Conservation (phyloP, 805 yeast genomes). For the Sugiyamaella boreocaroliniensis region DNA sequence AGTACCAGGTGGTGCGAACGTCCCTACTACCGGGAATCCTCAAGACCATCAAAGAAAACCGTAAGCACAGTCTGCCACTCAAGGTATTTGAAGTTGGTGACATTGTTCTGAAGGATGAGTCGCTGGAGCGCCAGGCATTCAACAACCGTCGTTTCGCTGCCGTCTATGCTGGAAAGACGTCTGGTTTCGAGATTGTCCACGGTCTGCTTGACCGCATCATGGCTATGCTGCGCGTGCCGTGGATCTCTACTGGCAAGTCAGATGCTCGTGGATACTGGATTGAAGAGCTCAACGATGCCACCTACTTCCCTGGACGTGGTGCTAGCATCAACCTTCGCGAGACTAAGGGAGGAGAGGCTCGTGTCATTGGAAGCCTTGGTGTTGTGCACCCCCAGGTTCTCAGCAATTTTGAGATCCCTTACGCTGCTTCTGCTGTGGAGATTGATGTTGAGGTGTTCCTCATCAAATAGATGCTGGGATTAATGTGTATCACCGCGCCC, state of each 20-base stretch:
- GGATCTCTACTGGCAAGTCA: conserved; percentile 46
- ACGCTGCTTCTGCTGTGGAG: conserved; percentile 88
- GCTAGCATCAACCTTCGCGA: conserved; percentile 76
- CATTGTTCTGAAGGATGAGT: conserved; percentile 74
- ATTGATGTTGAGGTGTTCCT: conserved; percentile 83
- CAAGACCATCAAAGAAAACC: conserved; percentile 92
- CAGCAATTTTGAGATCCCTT: conserved; percentile 79
- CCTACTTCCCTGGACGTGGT: conserved; percentile 88
- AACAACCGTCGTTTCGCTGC: conserved; percentile 96
- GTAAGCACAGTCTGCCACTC: conserved; percentile 91
- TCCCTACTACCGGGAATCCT: conserved; percentile 88
- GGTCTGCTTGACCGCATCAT: conserved; percentile 91
- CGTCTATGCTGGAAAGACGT: conserved; percentile 84
- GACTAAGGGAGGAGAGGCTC: conserved; percentile 33
- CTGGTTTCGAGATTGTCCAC: conserved; percentile 91
- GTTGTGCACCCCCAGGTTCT: conserved; percentile 94
- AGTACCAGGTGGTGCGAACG: conserved; percentile 97
- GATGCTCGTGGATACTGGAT: conserved; percentile 58
- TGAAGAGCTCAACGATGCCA: conserved; percentile 40
- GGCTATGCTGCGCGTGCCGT: conserved; percentile 89
- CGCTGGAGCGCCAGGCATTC: conserved; percentile 79
- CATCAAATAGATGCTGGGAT: neutral
- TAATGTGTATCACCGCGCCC: neutral
- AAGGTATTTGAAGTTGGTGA: conserved; percentile 95
- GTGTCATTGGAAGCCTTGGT: conserved; percentile 71